Conservation (phyloP, 2,329 filamentous ascomycete genomes). For the Penicillium sp. region DNA sequence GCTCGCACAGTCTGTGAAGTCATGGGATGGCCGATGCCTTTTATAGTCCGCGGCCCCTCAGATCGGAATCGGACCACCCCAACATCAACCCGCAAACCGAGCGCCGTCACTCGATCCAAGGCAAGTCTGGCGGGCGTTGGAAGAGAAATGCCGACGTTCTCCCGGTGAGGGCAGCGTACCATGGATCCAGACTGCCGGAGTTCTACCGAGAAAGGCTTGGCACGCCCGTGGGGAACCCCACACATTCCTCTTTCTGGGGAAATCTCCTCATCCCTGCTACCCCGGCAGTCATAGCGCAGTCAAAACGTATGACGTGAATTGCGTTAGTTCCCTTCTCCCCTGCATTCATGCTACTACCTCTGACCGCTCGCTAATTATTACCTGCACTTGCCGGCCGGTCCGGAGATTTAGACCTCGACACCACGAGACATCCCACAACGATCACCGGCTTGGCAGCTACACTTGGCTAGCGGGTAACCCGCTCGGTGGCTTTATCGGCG, state of each 20-base stretch:
- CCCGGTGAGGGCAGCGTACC: not conserved
- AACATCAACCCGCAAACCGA: not conserved
- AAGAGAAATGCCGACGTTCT: not conserved
- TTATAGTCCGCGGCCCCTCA: not conserved
- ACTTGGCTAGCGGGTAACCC: conserved; percentile 1
- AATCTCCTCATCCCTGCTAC: not conserved
- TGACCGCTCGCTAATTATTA: not conserved
- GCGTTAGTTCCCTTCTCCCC: not conserved
- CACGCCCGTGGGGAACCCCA: conserved; percentile 1
- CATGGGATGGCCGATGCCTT: not conserved
- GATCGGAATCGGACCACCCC: too few relatives aligned
- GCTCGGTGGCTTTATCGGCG: not conserved
- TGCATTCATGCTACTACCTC: not conserved
- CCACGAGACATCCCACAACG: not conserved
- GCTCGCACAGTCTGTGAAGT: not conserved
- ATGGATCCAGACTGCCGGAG: not conserved
- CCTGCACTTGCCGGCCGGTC: not conserved
- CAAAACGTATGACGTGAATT: not conserved
- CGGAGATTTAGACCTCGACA: not conserved
- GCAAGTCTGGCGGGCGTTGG: not conserved
- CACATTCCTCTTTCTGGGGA: conserved; percentile 2
- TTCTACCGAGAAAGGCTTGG: conserved; percentile 1
- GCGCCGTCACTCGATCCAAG: not conserved
- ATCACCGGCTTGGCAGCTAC: not conserved
- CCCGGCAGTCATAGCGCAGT: not conserved